phyloP scores from a whole-genome alignment of 2,329 filamentous ascomycete species.

The Aspergillus ochraceoroseus region DNA sequence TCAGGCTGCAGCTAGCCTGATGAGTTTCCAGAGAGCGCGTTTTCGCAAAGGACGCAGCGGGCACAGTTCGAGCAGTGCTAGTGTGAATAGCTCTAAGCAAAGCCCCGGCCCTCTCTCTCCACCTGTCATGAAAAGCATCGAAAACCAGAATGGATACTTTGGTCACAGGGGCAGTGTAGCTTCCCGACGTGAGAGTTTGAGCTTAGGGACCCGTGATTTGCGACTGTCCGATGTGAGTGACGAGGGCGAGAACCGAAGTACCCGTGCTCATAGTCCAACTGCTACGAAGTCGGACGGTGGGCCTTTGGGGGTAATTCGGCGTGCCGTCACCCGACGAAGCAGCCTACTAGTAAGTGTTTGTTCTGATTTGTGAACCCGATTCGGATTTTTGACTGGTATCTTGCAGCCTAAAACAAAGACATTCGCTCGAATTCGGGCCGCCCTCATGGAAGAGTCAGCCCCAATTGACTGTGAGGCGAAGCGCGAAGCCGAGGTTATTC shows the following conservation, averaged over 20 bases:
- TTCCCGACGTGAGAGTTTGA: slow-evolving; percentile 78
- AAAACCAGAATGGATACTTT: slow-evolving; percentile 53
- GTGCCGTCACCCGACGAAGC: slow-evolving; percentile 77
- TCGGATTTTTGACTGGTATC: slow-evolving; percentile 5
- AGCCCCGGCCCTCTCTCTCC: slow-evolving; percentile 72
- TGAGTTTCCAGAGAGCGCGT: slow-evolving; percentile 67
- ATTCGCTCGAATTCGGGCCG: slow-evolving; percentile 87
- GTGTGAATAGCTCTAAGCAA: slow-evolving; percentile 62
- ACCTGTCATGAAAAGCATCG: slow-evolving; percentile 56
- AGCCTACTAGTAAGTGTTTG: slow-evolving; percentile 69
- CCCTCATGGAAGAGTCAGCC: slow-evolving; percentile 78
- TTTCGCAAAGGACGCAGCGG: slow-evolving; percentile 56
- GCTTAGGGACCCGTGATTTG: slow-evolving; percentile 81
- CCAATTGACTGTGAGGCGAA: slow-evolving; percentile 84
- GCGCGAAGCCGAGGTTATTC: slow-evolving; percentile 90
- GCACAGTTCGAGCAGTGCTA: slow-evolving; percentile 66
- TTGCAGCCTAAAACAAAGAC: slow-evolving; percentile 86
- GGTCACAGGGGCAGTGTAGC: slow-evolving; percentile 46
- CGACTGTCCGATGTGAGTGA: slow-evolving; percentile 76
- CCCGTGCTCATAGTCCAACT: slow-evolving; percentile 35
- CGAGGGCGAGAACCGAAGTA: slow-evolving; percentile 57
- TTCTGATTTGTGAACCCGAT: neutral
- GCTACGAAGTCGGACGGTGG: slow-evolving; percentile 46
- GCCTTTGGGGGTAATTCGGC: slow-evolving; percentile 70
- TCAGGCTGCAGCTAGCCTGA: slow-evolving; percentile 67